Evolutionary conservation across 352 stramenopile species (phyloP).

Genomic region (Globisporangium rhizosaccharum): DNA sequence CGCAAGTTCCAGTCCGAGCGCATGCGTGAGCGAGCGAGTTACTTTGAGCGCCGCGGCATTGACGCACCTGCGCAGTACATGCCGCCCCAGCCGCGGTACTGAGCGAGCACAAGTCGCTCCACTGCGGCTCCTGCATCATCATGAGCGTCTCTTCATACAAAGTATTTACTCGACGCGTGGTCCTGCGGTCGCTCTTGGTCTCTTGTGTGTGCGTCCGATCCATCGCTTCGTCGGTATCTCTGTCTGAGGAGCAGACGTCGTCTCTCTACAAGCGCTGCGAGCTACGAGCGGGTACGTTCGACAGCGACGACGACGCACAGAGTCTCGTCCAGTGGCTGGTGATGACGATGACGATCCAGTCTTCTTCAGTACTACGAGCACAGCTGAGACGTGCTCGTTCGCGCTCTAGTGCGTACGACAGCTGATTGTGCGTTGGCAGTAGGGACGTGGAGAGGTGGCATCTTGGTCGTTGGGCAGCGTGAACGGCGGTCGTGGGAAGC

Average conservation of each 20-base stretch:
- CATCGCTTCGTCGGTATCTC: background rate
- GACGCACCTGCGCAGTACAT: constrained; percentile 6
- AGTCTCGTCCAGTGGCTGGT: no score
- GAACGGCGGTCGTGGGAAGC: no score
- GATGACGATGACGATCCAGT: no score
- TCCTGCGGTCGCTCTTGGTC: background rate
- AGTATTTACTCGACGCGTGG: background rate
- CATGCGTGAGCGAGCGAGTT: constrained; percentile 30
- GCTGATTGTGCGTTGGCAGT: no score
- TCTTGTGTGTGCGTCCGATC: background rate
- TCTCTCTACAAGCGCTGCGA: no score
- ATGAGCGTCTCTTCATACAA: constrained; percentile 4
- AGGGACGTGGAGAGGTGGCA: no score
- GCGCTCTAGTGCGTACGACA: no score
- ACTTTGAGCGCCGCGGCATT: constrained; percentile 29
- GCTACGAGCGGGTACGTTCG: no score
- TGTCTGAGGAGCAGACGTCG: background rate
- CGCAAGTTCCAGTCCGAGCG: constrained; percentile 67
- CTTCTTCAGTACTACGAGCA: no score
- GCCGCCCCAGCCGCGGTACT: constrained; percentile 23
- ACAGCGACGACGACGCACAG: no score
- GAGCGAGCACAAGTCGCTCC: background rate
- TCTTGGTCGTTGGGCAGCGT: no score
- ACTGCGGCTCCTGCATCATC: background rate
- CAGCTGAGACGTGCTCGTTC: no score